A percentile compares a stretch with the other conserved stretches of the same genome.
Evolutionary conservation across 805 yeast species (phyloP).

Genomic region (Myxozyma melibiosi): DNA sequence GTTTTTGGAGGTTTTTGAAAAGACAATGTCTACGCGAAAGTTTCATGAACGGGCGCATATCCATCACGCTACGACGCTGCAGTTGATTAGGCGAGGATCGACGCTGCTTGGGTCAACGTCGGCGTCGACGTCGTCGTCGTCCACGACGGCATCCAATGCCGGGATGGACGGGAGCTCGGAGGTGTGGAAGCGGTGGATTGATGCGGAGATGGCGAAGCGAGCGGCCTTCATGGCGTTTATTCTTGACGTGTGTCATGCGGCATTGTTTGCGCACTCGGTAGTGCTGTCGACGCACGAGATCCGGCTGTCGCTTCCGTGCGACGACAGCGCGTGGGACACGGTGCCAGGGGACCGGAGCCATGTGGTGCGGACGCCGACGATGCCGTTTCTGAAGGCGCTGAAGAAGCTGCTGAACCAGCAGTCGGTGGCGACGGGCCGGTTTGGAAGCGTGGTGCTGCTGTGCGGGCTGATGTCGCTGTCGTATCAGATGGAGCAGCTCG

Average conservation of each 20-base stretch:
- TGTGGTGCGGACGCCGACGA: slow-evolving; percentile 32
- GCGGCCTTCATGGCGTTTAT: slow-evolving; percentile 80
- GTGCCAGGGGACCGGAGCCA: slow-evolving; percentile 36
- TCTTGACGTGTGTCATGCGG: slow-evolving; percentile 76
- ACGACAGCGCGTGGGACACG: slow-evolving; percentile 60
- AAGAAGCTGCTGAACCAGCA: slow-evolving; percentile 60
- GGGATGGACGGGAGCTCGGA: slow-evolving; percentile 36
- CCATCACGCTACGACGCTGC: slow-evolving; percentile 81
- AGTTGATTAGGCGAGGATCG: slow-evolving; percentile 60
- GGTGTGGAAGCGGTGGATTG: slow-evolving; percentile 71
- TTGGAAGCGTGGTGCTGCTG: slow-evolving; percentile 67
- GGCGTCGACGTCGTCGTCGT: background rate
- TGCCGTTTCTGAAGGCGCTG: slow-evolving; percentile 58
- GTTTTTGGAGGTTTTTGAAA: slow-evolving; percentile 75
- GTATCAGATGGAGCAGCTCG: slow-evolving; percentile 73
- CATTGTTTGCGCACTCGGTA: slow-evolving; percentile 73
- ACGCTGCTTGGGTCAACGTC: slow-evolving; percentile 20
- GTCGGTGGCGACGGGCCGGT: slow-evolving; percentile 52
- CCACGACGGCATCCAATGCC: background rate
- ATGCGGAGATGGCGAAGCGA: slow-evolving; percentile 75
- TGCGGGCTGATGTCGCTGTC: slow-evolving; percentile 69
- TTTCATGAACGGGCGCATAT: slow-evolving; percentile 82
- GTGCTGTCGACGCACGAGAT: slow-evolving; percentile 61
- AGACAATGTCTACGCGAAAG: slow-evolving; percentile 65
- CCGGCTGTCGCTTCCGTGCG: slow-evolving; percentile 63